Conservation (phyloP, 345 rosid species). For the Boechera retrofracta region DNA sequence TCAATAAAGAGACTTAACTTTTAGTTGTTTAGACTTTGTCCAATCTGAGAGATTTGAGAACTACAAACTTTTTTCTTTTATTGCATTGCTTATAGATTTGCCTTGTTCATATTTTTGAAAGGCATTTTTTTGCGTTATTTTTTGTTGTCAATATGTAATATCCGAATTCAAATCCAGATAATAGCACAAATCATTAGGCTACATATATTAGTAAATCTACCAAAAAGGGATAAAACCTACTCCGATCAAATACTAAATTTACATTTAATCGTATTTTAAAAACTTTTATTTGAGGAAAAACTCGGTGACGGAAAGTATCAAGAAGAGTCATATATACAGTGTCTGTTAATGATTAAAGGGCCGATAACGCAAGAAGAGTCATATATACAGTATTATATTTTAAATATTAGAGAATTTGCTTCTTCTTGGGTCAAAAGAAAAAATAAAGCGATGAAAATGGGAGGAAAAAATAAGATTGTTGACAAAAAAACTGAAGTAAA, state of each 20-base stretch:
- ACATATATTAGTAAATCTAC: too few species aligned
- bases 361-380: not conserved
- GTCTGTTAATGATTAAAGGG: not conserved
- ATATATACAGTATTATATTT: not conserved
- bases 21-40: not conserved
- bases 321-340: conserved; percentile 4
- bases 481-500: not conserved
- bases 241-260: not conserved
- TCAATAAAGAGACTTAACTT: not conserved
- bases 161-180: not conserved
- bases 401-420: not conserved
- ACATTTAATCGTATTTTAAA: not conserved
- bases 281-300: not conserved
- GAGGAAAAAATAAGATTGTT: not conserved
- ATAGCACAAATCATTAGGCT: not conserved
- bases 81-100: not conserved
- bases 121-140: not conserved
- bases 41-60: not conserved
- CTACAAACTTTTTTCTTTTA: too few species aligned
- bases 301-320: conserved; percentile 1
- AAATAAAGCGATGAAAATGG: conserved; percentile 11
- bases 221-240: too few species aligned
- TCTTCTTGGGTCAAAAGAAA: conserved; percentile 8
- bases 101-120: not conserved
- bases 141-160: not conserved